Evolutionary conservation across 148 eudicot species (phyloP), one percentile per base, ranked within the genome.

Genomic region (Pharnaceum exiguum): DNA sequence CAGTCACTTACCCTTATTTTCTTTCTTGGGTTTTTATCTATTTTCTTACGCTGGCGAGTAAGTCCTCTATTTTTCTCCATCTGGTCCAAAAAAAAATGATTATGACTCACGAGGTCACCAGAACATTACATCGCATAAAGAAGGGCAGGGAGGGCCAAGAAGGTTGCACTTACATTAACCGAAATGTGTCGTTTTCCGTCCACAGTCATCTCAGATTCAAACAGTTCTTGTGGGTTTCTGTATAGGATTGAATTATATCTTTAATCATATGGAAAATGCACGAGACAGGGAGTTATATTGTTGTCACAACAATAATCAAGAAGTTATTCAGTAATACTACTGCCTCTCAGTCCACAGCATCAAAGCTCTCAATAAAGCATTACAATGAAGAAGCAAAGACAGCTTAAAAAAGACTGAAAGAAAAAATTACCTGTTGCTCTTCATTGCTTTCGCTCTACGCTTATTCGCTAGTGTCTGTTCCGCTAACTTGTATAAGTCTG

Each of bases 51-150:
- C 18, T 57, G 3, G 49, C 88, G 88, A 45, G 90, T 83, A 38
- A 90, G 74, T 25, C 97, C 97, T 73, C 86, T 74, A 56, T 90
- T 90, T 77, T 84, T 90, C 64, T 83, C 90, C 67, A 90, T 90
- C 97, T 86, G 77, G 16, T 5, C 8, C n/a, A 12, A 32, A 46
- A 40, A 40, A 23, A 21, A 48, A 51, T 43, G 8, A 43, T 18
- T 11, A 33, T 29, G 25, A 26, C 16, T 45, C 6, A 36, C 10
- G 3, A 11, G 26, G 29, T 15, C 25, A 51, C 36, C 37, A 0
- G 10, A n/a, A 11, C 24, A 12, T 29, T 17, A 36, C 7, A 12
- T 8, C 18, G 3, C n/a, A 18, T 24, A 3, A 10, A 4, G 3
- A 18, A 8, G 3, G 27, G 26, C 24, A 1, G 3, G 2, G 23